phyloP scores from a whole-genome alignment of 73 alveolate genomes.

The Stentor coeruleus region DNA sequence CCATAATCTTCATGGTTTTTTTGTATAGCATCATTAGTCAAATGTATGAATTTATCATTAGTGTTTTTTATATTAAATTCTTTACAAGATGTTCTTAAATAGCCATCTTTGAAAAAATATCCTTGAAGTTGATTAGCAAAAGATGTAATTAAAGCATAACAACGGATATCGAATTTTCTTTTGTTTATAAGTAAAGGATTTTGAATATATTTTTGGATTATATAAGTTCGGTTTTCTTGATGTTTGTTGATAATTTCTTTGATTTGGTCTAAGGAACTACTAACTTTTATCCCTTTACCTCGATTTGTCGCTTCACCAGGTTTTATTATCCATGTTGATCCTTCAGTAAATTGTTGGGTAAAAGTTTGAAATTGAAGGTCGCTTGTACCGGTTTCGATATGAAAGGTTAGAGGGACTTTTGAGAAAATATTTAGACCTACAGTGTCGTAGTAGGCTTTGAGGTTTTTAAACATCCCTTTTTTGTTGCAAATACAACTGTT shows the following conservation, averaged over 20 bases:
- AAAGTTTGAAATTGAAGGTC: slow-evolving; percentile 40
- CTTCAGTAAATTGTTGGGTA: slow-evolving; percentile 36
- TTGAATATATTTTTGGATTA: slow-evolving; percentile 68
- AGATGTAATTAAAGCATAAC: slow-evolving; percentile 59
- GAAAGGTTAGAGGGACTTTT: slow-evolving; percentile 74
- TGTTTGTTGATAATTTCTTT: slow-evolving; percentile 23
- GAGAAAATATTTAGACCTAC: slow-evolving; percentile 48
- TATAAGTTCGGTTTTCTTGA: no score
- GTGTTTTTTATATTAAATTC: slow-evolving; percentile 50
- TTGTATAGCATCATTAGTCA: slow-evolving; percentile 85
- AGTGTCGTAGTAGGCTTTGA: slow-evolving; percentile 61
- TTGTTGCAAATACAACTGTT: slow-evolving; percentile 68
- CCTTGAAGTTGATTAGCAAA: slow-evolving; percentile 49
- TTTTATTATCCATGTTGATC: slow-evolving; percentile 45
- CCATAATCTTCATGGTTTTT: slow-evolving; percentile 74
- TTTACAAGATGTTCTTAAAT: slow-evolving; percentile 67
- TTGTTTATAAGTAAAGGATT: slow-evolving; percentile 63
- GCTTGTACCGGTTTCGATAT: slow-evolving; percentile 52
- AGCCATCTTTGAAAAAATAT: slow-evolving; percentile 72
- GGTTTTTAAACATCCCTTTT: slow-evolving; percentile 69
- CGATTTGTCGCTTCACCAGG: slow-evolving; percentile 63
- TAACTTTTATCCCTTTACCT: slow-evolving; percentile 51
- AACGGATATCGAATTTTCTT: slow-evolving; percentile 75
- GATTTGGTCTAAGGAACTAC: slow-evolving; percentile 36
- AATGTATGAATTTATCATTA: slow-evolving; percentile 59